These are phyloP conservation scores for Mrakia hoshinonis DNA, from an alignment of 768 basidiomycete species.

Conservation along the genomic window DNA sequence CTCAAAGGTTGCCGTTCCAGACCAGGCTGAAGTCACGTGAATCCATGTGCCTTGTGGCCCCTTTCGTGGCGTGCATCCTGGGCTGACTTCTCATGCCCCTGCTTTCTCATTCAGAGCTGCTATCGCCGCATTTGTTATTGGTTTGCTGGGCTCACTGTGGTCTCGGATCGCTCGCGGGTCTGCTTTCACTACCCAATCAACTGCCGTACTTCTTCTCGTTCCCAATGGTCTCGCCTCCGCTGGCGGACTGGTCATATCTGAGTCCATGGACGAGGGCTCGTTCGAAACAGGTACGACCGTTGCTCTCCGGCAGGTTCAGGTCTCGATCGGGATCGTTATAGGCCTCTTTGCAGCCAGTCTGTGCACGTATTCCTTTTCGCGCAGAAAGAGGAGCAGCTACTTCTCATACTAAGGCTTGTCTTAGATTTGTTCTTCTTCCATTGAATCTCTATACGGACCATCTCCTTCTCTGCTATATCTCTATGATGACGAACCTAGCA, in stretches of 20 bases:
- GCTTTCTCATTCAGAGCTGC: background rate
- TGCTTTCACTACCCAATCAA: slow-evolving; percentile 26
- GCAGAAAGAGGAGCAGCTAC: slow-evolving; percentile 4
- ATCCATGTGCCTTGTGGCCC: background rate
- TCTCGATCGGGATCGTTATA: slow-evolving; percentile 7
- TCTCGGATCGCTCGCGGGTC: slow-evolving; percentile 25
- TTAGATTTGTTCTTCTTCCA: too few relatives aligned
- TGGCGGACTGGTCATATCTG: slow-evolving; percentile 19
- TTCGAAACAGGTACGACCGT: slow-evolving; percentile 22
- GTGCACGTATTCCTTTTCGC: background rate
- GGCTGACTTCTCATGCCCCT: background rate
- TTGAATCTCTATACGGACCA: too few relatives aligned
- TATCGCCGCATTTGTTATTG: slow-evolving; percentile 20
- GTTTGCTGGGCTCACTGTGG: slow-evolving; percentile 15
- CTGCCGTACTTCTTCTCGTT: slow-evolving; percentile 23
- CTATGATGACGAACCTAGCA: too few relatives aligned
- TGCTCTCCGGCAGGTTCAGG: slow-evolving; percentile 16
- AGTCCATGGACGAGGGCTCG: background rate
- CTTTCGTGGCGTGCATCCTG: background rate
- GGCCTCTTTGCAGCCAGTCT: slow-evolving; percentile 5
- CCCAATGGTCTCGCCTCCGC: slow-evolving; percentile 27
- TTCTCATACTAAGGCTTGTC: slow-evolving; percentile 23
- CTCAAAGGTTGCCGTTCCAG: background rate
- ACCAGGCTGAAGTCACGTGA: slow-evolving; percentile 19
- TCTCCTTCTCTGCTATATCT: too few relatives aligned